Conservation (phyloP, 2,329 filamentous ascomycete genomes). For the Aspergillus novofumigatus region DNA sequence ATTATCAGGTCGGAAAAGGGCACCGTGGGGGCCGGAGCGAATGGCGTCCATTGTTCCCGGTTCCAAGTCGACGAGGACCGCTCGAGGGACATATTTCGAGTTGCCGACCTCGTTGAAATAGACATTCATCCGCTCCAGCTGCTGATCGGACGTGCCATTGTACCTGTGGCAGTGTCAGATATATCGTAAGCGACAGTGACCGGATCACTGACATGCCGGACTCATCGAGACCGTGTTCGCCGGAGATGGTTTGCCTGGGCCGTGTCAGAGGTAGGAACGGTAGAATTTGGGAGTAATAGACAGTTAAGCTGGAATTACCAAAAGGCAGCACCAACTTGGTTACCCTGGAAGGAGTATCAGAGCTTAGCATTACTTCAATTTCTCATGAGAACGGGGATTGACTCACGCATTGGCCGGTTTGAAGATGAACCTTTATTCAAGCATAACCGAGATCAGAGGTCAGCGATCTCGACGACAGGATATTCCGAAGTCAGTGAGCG, state of each 20-base stretch:
- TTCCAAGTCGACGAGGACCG: constrained; percentile 98
- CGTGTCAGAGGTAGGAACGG: neutral
- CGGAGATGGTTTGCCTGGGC: constrained; percentile 72
- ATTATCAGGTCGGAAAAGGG: constrained; percentile 99
- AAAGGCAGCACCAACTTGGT: constrained; percentile 99
- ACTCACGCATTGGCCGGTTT: neutral
- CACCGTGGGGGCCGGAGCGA: constrained; percentile 95
- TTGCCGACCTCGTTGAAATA: constrained; percentile 96
- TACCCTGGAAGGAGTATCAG: constrained; percentile 63
- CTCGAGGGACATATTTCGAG: constrained; percentile 99
- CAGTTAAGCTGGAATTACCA: constrained; percentile 54
- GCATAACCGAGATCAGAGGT: neutral
- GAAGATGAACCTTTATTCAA: neutral
- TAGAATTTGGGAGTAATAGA: constrained; percentile 2
- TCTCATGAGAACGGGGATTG: neutral
- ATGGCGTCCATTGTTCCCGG: constrained; percentile 99
- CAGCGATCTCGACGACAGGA: neutral
- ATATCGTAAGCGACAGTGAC: constrained; percentile 5
- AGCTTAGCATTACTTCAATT: neutral
- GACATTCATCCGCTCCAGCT: constrained; percentile 99
- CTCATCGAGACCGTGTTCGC: constrained; percentile 95
- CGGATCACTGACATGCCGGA: constrained; percentile 77
- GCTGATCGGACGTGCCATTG: constrained; percentile 96
- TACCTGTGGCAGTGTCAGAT: constrained; percentile 55
- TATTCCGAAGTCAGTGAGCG: neutral